Evolutionary conservation across 208 protist genomes (phyloP), one percentile per base, ranked within the genome.

Genomic region (Trypanosoma vivax): DNA sequence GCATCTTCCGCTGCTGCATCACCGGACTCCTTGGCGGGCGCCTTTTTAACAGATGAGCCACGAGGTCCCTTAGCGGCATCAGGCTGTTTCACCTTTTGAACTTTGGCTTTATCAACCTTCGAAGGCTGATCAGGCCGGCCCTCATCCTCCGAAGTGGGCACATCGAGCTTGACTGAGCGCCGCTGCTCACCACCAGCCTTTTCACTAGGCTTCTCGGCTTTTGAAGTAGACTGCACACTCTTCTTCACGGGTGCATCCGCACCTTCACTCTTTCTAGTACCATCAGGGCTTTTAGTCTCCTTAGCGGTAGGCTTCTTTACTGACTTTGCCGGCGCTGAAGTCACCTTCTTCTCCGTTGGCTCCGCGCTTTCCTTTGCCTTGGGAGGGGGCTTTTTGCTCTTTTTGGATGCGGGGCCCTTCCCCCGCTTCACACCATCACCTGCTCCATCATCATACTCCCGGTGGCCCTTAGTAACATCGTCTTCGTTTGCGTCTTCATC

Each of bases 281-380:
- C 10, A 13, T 25, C 43, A 19, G 23, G 7, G 5, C 6, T 24
- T n/a, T 29, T 30, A n/a, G 7, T 19, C 9, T 25, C 43, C 23
- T 49, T 19, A 19, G 7, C 18, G n/a, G n/a, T 10, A 19, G 27
- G 21, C 41, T 40, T 56, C 27, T n/a, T 30, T 23, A n/a, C 50
- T 34, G 29, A 7, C 41, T 23, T 50, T 55, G 28, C 27, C 48
- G 39, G 51, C 38, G 31, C 11, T 50, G 38, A 24, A 47, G 19
- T 27, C 58, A 30, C 39, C 50, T 40, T 16, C 34, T 50, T 18
- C 37, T 31, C 13, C 39, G 23, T 21, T 69, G 31, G 45, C 31
- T 43, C 14, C 45, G 34, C 46, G 33, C 41, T 33, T 21, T 49
- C 24, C 40, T 62, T 60, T 50, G 23, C 54, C 21, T 66, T 50